A percentile compares a stretch with the other conserved stretches of the same genome.
phyloP scores from a whole-genome alignment of 345 rosid genomes.

The Moricandia arvensis region DNA sequence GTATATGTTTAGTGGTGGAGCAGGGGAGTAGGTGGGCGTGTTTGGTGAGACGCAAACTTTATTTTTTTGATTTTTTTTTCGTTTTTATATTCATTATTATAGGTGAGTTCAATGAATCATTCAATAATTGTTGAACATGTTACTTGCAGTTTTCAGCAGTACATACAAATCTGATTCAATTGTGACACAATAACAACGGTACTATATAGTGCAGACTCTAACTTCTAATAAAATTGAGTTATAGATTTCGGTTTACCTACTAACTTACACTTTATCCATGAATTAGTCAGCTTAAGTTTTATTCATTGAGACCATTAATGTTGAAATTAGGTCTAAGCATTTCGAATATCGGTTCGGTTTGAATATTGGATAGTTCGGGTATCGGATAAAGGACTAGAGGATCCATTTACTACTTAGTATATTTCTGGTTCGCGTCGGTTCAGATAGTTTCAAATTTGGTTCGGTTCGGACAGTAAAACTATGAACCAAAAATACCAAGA shows the following conservation, averaged over 20 bases:
- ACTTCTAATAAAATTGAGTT: not conserved
- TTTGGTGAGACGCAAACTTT: constrained; percentile 27
- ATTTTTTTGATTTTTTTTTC: not conserved
- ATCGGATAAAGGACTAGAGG: too few species aligned
- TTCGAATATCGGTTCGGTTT: too few species aligned
- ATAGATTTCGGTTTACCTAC: too few species aligned
- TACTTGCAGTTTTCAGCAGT: not conserved
- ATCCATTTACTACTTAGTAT: too few species aligned
- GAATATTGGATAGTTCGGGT: too few species aligned
- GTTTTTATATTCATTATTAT: constrained; percentile 11
- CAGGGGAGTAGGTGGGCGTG: constrained; percentile 22
- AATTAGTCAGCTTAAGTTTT: not conserved
- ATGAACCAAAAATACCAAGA: too few species aligned
- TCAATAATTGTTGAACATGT: not conserved
- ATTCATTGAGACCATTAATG: not conserved
- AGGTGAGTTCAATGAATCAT: constrained; percentile 5
- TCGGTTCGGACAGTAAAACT: too few species aligned
- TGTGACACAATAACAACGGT: not conserved
- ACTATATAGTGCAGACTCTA: not conserved
- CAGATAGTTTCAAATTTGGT: too few species aligned
- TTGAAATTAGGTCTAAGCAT: not conserved
- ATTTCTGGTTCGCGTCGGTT: too few species aligned
- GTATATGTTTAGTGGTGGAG: constrained; percentile 26
- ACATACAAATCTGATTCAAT: not conserved
- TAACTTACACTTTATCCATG: not conserved